These are phyloP conservation scores for Eimeria acervulina DNA, from an alignment of 169 alveolate genomes.

Conservation along the genomic window DNA sequence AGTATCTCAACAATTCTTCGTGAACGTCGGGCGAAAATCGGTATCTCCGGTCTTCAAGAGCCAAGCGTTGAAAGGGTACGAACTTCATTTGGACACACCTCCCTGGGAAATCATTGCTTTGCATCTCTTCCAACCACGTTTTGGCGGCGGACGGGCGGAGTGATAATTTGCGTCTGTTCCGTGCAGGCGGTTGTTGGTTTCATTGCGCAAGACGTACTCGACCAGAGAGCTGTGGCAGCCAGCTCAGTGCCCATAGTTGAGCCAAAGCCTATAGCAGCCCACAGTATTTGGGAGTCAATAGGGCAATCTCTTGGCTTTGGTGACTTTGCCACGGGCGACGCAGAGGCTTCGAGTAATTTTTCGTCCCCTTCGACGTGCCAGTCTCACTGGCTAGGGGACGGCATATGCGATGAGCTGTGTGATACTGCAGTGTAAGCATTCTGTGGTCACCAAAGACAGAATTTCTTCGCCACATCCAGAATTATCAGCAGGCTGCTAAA, in stretches of 20 bases:
- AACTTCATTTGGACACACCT: not conserved
- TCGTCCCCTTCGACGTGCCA: constrained; percentile 16
- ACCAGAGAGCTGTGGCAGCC: constrained; percentile 62
- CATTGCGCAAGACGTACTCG: constrained; percentile 39
- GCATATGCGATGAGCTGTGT: constrained; percentile 71
- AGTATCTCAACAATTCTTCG: constrained; percentile 43
- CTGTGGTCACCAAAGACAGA: not conserved
- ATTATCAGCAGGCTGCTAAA: not conserved
- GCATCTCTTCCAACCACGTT: not conserved
- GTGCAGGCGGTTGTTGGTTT: constrained; percentile 61
- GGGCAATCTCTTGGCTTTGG: constrained; percentile 37
- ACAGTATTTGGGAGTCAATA: constrained; percentile 21
- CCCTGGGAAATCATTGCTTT: not conserved
- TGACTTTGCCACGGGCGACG: not conserved
- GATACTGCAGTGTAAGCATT: constrained; percentile 13
- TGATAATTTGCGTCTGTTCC: not conserved
- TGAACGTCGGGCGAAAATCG: constrained; percentile 13
- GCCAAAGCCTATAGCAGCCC: not conserved
- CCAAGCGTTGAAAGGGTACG: constrained; percentile 35
- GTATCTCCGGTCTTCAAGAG: not conserved
- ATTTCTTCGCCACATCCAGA: not conserved
- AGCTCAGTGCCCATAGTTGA: constrained; percentile 26
- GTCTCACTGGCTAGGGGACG: constrained; percentile 56
- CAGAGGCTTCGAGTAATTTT: not conserved
- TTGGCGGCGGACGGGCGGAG: not conserved